phyloP scores from a whole-genome alignment of 2,329 filamentous ascomycete genomes.

The Ophiostoma piceae region DNA sequence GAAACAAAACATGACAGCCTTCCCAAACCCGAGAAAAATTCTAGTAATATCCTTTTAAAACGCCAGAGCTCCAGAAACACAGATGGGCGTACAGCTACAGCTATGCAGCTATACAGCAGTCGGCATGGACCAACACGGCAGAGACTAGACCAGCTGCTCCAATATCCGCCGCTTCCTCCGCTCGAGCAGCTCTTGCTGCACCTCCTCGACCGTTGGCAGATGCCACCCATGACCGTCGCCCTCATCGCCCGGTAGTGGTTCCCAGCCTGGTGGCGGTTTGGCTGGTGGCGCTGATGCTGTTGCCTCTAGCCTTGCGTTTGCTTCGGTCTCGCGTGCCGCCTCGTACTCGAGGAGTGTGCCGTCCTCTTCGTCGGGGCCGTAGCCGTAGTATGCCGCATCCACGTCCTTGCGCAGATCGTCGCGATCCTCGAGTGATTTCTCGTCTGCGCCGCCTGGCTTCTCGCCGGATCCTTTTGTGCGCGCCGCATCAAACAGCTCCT shows the following conservation, averaged over 20 bases:
- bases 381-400: constrained; percentile 93
- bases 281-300: constrained; percentile 41
- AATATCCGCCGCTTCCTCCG: constrained; percentile 75
- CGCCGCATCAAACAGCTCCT: constrained; percentile 87
- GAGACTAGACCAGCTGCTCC: constrained; percentile 53
- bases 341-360: constrained; percentile 76
- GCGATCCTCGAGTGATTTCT: constrained; percentile 54
- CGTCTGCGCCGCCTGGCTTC: constrained; percentile 31
- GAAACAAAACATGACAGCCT: constrained; percentile 5
- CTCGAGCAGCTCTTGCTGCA: constrained; percentile 90
- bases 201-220: constrained; percentile 80
- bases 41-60: neutral
- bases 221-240: constrained; percentile 80
- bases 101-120: neutral
- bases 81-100: neutral
- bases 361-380: constrained; percentile 88
- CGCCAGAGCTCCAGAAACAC: neutral
- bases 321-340: constrained; percentile 74
- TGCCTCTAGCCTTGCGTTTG: constrained; percentile 61
- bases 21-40: neutral
- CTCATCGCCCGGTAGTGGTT: constrained; percentile 76
- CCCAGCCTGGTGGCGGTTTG: constrained; percentile 65
- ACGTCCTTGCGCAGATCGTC: constrained; percentile 70
- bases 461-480: constrained; percentile 38
- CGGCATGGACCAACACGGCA: neutral